Percentiles rank a stretch among this genome's conserved stretches.
phyloP scores from a whole-genome alignment of 1,139 yeast species.

The Diutina sp. region DNA sequence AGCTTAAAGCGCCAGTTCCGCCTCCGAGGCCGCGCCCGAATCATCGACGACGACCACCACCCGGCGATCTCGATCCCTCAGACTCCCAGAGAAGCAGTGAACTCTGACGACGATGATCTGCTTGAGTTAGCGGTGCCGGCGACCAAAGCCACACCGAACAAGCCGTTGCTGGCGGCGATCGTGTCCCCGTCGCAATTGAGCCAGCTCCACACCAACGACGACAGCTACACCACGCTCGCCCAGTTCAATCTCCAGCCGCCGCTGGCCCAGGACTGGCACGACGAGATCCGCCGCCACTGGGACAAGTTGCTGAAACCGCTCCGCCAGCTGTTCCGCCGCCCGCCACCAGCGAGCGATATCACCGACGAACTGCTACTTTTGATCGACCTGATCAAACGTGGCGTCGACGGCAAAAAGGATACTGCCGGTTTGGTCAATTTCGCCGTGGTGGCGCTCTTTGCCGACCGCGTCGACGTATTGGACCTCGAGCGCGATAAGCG shows the following conservation, averaged over 20 bases:
- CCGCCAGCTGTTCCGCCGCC: conserved; percentile 58
- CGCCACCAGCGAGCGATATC: conserved; percentile 51
- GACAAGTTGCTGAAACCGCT: conserved; percentile 37
- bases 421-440: conserved; percentile 52
- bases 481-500: conserved; percentile 49
- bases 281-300: conserved; percentile 59
- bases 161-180: conserved; percentile 7
- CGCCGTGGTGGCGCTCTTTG: conserved; percentile 55
- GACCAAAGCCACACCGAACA: conserved; percentile 3
- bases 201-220: conserved; percentile 4
- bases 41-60: conserved; percentile 21
- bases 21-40: conserved; percentile 50
- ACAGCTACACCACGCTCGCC: conserved; percentile 12
- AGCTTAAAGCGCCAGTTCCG: conserved; percentile 55
- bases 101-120: conserved; percentile 7
- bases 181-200: conserved; percentile 7
- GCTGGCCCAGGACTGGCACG: conserved; percentile 47
- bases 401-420: conserved; percentile 73
- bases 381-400: conserved; percentile 62
- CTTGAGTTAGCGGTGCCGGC: conserved; percentile 7
- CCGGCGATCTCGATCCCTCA: conserved; percentile 11
- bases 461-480: conserved; percentile 61
- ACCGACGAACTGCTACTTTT: conserved; percentile 42
- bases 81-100: conserved; percentile 7
- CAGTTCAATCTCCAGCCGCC: conserved; percentile 32